Conservation (phyloP, 306 rosid genomes). For the Quercus variabilis region DNA sequence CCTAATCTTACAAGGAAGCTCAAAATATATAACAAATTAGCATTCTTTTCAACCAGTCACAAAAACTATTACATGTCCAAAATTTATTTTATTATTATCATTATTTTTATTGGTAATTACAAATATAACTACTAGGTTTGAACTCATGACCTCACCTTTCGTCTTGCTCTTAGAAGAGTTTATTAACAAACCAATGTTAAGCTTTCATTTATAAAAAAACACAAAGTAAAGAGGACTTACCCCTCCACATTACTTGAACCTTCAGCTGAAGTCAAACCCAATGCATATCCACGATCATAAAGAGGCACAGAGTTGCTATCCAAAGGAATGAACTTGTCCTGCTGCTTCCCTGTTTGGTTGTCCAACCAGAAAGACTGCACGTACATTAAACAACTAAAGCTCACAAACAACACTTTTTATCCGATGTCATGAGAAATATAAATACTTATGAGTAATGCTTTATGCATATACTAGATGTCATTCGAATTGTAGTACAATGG, state of each 20-base stretch:
- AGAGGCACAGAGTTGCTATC: constrained; percentile 74
- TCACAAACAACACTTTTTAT: constrained; percentile 4
- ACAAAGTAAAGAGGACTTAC: constrained; percentile 38
- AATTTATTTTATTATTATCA: no score
- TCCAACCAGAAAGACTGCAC: constrained; percentile 96
- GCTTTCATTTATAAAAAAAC: constrained; percentile 17
- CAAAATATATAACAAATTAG: neutral
- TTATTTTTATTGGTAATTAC: no score
- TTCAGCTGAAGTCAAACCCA: constrained; percentile 77
- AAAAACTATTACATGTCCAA: neutral
- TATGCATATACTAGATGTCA: neutral
- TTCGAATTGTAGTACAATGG: constrained; percentile 1
- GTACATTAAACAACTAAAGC: constrained; percentile 3
- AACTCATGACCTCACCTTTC: neutral
- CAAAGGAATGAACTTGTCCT: constrained; percentile 42
- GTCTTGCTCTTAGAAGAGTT: no score
- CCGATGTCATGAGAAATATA: neutral
- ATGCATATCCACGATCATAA: constrained; percentile 87
- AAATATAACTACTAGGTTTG: no score
- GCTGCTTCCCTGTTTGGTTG: constrained; percentile 52
- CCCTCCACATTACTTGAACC: constrained; percentile 60
- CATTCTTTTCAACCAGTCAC: neutral
- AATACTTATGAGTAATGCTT: constrained; percentile 2
- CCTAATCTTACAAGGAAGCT: neutral
- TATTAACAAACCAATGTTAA: neutral